Evolutionary conservation across 2,329 filamentous ascomycete species (phyloP).

Genomic region (Emericellopsis cladophorae): DNA sequence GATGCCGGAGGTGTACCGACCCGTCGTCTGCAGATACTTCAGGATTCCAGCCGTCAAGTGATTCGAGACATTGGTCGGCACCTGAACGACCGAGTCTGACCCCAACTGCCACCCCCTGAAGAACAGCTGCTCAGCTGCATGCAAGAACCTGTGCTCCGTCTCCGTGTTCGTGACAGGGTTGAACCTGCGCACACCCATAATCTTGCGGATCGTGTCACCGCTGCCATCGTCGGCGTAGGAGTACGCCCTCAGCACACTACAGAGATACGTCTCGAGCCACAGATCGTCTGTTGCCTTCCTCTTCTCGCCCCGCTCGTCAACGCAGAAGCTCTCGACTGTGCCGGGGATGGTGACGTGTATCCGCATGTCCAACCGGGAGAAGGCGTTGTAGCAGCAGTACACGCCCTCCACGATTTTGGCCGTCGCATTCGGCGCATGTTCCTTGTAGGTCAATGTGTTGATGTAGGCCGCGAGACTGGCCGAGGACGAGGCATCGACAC

Average conservation of each 20-base stretch:
- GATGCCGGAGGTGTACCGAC: slow-evolving; percentile 86
- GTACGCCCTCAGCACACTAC: slow-evolving; percentile 86
- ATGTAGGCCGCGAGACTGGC: slow-evolving; percentile 96
- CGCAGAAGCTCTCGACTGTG: slow-evolving; percentile 91
- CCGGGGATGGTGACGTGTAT: slow-evolving; percentile 96
- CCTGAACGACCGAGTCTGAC: slow-evolving; percentile 93
- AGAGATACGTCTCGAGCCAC: slow-evolving; percentile 96
- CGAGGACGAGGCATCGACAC: slow-evolving; percentile 92
- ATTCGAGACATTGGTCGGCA: slow-evolving; percentile 93
- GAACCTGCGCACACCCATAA: slow-evolving; percentile 92
- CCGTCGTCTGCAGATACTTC: slow-evolving; percentile 91
- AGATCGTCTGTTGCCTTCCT: slow-evolving; percentile 84
- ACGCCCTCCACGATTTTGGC: slow-evolving; percentile 88
- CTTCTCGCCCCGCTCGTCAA: slow-evolving; percentile 94
- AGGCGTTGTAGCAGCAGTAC: slow-evolving; percentile 98
- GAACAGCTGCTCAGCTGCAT: slow-evolving; percentile 88
- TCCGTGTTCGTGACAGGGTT: slow-evolving; percentile 98
- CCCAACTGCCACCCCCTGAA: slow-evolving; percentile 93
- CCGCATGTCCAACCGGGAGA: slow-evolving; percentile 94
- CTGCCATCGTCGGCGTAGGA: slow-evolving; percentile 94
- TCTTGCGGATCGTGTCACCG: slow-evolving; percentile 89
- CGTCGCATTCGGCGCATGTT: slow-evolving; percentile 55
- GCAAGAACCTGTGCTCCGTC: slow-evolving; percentile 88
- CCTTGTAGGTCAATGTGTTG: slow-evolving; percentile 89
- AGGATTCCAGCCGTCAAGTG: slow-evolving; percentile 88